Percentiles rank a stretch among this genome's conserved stretches.
Conservation (phyloP, 192 early-diverging fungal species). For the Gonapodya sp. region DNA sequence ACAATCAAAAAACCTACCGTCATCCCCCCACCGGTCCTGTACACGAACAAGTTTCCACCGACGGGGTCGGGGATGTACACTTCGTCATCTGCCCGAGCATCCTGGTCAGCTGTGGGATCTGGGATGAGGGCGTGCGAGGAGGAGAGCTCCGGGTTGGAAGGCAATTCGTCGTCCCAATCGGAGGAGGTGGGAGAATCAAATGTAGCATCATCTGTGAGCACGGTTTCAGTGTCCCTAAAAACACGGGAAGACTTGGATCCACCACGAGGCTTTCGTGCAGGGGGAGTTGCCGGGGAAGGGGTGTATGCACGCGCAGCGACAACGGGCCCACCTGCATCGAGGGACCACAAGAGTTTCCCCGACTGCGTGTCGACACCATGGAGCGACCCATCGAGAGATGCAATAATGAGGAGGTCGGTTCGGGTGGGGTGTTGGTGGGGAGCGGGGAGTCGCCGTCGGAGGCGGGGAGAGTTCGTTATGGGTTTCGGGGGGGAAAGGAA, state of each 20-base stretch:
- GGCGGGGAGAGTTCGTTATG: not conserved
- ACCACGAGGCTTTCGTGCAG: not conserved
- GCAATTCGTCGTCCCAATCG: not conserved
- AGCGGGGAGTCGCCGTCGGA: not conserved
- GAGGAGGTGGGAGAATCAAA: not conserved
- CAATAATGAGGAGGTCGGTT: constrained; percentile 45
- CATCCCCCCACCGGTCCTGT: constrained; percentile 35
- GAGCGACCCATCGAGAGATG: constrained; percentile 65
- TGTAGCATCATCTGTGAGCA: not conserved
- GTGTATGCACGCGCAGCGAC: not conserved
- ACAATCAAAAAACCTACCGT: constrained; percentile 33
- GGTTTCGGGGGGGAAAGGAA: not conserved
- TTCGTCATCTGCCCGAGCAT: constrained; percentile 23
- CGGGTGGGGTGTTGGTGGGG: not conserved
- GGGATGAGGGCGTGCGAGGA: not conserved
- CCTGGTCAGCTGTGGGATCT: not conserved
- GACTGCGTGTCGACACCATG: constrained; percentile 49
- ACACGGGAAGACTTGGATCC: not conserved
- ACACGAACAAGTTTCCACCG: constrained; percentile 58
- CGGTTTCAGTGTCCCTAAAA: not conserved
- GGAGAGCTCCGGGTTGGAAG: not conserved
- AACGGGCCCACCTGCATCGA: constrained; percentile 7
- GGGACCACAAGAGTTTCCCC: constrained; percentile 52
- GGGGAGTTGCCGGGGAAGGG: not conserved
- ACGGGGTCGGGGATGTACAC: constrained; percentile 67